Percentiles rank a stretch among this genome's conserved stretches.
phyloP scores from a whole-genome alignment of 257 asterid genomes.

The Agastache rugosa region DNA sequence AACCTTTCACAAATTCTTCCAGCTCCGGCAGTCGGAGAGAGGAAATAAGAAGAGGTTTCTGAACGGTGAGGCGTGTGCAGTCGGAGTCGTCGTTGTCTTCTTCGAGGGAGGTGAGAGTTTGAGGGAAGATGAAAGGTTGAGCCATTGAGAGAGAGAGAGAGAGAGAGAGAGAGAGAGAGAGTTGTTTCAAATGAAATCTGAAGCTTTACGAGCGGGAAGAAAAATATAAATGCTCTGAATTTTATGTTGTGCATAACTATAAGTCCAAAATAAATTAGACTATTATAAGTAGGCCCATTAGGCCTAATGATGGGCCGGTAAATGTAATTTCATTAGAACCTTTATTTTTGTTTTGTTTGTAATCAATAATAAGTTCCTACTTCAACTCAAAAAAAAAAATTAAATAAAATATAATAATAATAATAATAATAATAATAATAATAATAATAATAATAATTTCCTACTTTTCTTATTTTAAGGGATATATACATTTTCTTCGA shows the following conservation, averaged over 20 bases:
- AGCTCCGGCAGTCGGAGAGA: constrained; percentile 65
- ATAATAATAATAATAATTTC: too few species aligned
- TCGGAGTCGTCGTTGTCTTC: constrained; percentile 53
- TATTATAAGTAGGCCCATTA: constrained; percentile 15
- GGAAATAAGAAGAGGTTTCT: constrained; percentile 46
- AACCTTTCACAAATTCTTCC: constrained; percentile 93
- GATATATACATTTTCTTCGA: too few species aligned
- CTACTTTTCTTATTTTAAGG: too few species aligned
- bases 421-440: too few species aligned
- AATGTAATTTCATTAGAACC: too few species aligned
- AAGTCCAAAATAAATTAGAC: neutral
- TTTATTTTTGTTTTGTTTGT: too few species aligned
- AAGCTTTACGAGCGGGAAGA: constrained; percentile 48
- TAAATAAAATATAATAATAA: too few species aligned
- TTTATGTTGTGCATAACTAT: neutral
- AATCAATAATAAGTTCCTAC: too few species aligned
- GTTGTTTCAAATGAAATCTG: constrained; percentile 42
- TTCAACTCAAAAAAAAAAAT: too few species aligned
- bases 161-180: constrained; percentile 6
- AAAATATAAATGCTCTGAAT: neutral
- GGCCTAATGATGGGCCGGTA: neutral
- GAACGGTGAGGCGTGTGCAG: constrained; percentile 58
- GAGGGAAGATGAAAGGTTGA: constrained; percentile 75
- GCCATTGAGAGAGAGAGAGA: constrained; percentile 56
- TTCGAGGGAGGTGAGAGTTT: constrained; percentile 64